Conservation (phyloP, 305 asterid genomes). For the Ajuga reptans region DNA sequence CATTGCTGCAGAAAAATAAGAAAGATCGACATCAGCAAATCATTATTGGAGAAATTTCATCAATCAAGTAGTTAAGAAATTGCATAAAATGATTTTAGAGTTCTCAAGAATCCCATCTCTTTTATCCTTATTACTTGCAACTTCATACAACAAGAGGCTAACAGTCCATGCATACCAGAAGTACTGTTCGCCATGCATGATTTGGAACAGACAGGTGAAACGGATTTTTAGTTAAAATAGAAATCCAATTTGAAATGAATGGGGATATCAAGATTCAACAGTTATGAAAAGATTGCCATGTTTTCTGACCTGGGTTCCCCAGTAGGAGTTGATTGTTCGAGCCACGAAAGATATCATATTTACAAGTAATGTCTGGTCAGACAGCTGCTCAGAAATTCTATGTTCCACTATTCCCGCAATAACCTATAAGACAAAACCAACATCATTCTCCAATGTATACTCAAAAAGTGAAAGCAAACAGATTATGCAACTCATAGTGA, state of each 20-base stretch:
- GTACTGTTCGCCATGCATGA: too few relatives aligned
- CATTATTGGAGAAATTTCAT: not conserved
- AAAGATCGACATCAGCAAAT: constrained; percentile 14
- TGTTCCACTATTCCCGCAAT: constrained; percentile 90
- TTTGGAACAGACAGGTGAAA: not conserved
- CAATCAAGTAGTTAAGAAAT: not conserved
- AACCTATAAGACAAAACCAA: constrained; percentile 39
- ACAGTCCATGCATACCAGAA: not conserved
- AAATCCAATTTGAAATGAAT: not conserved
- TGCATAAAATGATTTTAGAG: not conserved
- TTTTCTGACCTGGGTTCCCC: constrained; percentile 83
- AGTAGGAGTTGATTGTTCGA: constrained; percentile 86
- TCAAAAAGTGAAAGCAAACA: not conserved
- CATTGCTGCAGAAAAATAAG: constrained; percentile 64
- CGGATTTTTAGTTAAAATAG: not conserved
- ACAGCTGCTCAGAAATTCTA: constrained; percentile 65
- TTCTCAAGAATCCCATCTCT: not conserved
- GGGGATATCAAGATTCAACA: constrained; percentile 4
- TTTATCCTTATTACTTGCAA: not conserved
- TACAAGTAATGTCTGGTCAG: constrained; percentile 65
- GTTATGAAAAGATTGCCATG: constrained; percentile 12
- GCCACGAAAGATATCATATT: constrained; percentile 74
- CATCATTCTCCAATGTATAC: constrained; percentile 2
- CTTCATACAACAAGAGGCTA: not conserved
- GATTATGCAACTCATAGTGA: not conserved